A percentile compares a stretch with the other conserved stretches of the same genome.
These are phyloP conservation scores for Claviceps arundinis DNA, from an alignment of 2,329 filamentous ascomycete genomes.

Conservation along the genomic window DNA sequence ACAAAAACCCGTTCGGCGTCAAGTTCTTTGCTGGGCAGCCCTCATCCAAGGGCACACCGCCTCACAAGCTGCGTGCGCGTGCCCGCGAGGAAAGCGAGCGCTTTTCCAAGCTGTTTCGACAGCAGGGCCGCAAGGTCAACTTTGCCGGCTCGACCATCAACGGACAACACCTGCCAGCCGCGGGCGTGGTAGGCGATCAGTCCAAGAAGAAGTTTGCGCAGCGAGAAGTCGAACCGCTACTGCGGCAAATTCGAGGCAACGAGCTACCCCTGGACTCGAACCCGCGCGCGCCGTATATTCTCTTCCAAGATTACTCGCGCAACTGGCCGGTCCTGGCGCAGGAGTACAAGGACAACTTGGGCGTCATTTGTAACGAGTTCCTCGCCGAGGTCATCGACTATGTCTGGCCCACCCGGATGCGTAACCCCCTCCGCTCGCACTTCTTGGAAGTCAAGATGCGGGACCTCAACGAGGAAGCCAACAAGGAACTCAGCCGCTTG, in stretches of 20 bases:
- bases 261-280: slow-evolving; percentile 40
- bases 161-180: slow-evolving; percentile 13
- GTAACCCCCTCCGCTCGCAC: slow-evolving; percentile 33
- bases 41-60: slow-evolving; percentile 34
- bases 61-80: slow-evolving; percentile 37
- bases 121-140: slow-evolving; percentile 35
- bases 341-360: slow-evolving; percentile 40
- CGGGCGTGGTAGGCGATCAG: slow-evolving; percentile 20
- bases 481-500: slow-evolving; percentile 31
- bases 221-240: slow-evolving; percentile 34
- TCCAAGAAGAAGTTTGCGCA: slow-evolving; percentile 35
- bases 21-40: slow-evolving; percentile 37
- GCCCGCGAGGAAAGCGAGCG: slow-evolving; percentile 38
- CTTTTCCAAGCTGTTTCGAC: slow-evolving; percentile 33
- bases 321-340: slow-evolving; percentile 39
- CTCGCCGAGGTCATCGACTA: slow-evolving; percentile 37
- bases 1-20: slow-evolving; percentile 40
- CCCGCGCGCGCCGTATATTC: slow-evolving; percentile 38
- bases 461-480: slow-evolving; percentile 31
- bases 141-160: slow-evolving; percentile 19
- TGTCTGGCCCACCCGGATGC: slow-evolving; percentile 37
- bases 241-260: slow-evolving; percentile 37
- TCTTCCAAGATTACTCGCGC: slow-evolving; percentile 39
- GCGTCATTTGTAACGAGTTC: slow-evolving; percentile 41
- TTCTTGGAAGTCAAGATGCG: slow-evolving; percentile 37